Evolutionary conservation across 2,329 filamentous ascomycete species (phyloP), one percentile per base, ranked within the genome.

Genomic region (Beauveria asiatica): DNA sequence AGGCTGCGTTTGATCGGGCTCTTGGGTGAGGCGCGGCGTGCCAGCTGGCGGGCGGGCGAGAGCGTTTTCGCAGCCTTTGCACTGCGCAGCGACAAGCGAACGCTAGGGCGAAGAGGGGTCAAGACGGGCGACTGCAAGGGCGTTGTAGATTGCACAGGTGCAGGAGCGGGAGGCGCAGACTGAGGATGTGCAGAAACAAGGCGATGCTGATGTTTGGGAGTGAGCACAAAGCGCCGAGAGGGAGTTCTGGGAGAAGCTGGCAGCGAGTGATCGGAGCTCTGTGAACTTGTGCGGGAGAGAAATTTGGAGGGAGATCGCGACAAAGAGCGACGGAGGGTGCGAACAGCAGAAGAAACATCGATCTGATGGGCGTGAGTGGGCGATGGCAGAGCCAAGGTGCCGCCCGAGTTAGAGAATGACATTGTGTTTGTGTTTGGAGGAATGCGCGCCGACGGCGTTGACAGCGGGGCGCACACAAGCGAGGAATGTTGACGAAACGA

Each of bases 281-380:
- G 76, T 0, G 80, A 81, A 49, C 73, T 73, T 50, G 76, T 72
- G 64, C 80, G 78, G 55, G 74, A 72, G 41, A 95, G 77, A 60
- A 94, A 93, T 73, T 94, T 96, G 37, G 93, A 96, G 11, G 93
- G 93, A n/a, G 93, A 97, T 67, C 92, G 84, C 61, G 92, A 97
- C 64, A 97, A 80, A 27, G 93, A 96, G 67, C 91, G 89, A 65
- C 92, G 84, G 61, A 97, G 80, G 68, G 91, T 89, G 70, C 90
- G 84, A 64, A 96, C 89, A 62, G 89, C 87, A 55, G 89, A 86
- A 63, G 89, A 87, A 65, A 90, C 85, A 76, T 96, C 90, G 68
- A 93, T 88, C 74, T 89, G 87, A 72, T 90, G 89, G 63, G 85
- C 84, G 68, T 90, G 86, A 52, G 89, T 93, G 61, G 93, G 92